Base-by-base conservation (phyloP, 108 stramenopile species). In the Cafeteria roenbergensis region DNA sequence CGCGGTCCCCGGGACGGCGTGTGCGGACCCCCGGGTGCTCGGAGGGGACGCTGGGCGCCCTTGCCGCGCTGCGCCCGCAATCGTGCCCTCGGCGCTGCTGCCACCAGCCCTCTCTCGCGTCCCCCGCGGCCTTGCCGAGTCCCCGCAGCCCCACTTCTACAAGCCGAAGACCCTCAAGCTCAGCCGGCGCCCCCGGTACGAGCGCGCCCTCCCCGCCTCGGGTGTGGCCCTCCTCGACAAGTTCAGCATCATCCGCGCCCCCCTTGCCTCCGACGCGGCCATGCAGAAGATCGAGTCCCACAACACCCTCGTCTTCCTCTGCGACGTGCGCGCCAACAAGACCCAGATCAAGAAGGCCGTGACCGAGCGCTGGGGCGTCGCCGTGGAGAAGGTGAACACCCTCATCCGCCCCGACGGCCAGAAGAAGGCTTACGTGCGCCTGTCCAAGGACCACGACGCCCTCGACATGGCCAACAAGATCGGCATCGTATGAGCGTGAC, bases 301-400 rank as follows among this genome's bases (percentile, higher is more conserved):
- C 86, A 99, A 99, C 86, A 99, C 98, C 70, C 88, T 99, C 62
- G 98, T 99, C 63, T 97, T 99, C 84, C 93, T 99, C 75, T 94
- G 95, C 32, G 94, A 97, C 70, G 86, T 99, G 63, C 88, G 85
- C 74, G 85, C 95, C 69, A 99, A 99, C 87, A 99, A 99, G 88
- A 85, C 90, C 62, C 98, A 97, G 86, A 99, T 99, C 86, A 97
- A 95, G 89, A 79, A 84, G 37, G 97, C 97, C 57, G 94, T 99
- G 9, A 82, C 89, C 78, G 90, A 88, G 51, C 77, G 95, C 35
- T 95, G 95, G 89, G 88, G 92, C 37, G 95, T 96, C 81, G 84
- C 92, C 72, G 87, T 85, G 57, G 86, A 88, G 60, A 96, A 94
- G 81, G 94, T 99, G 69, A 99, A 96, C 82, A 99, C 97, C 27